Evolutionary conservation across 1,284 basidiomycete genomes (phyloP), one percentile per base, ranked within the genome.

Genomic region (Tremellales sp.): DNA sequence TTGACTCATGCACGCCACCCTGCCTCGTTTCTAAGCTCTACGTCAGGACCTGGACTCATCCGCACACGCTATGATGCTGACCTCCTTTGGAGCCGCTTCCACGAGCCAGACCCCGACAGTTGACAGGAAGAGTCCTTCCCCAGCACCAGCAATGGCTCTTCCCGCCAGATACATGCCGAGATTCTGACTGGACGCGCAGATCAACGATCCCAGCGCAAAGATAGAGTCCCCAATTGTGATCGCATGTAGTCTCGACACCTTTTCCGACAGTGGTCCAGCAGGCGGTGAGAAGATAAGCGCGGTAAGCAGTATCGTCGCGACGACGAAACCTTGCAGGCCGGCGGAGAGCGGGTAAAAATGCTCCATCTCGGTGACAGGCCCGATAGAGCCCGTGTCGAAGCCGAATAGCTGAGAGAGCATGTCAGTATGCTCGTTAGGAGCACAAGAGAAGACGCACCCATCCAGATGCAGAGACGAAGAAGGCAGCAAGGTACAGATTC

Each of bases 371-470:
- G 50, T 51, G 21, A 51, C 41, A 5, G 50, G 45, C 2, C 50
- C 50, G n/a, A 48, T 51, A 2, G 50, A 43, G 21, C 50, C 50
- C 9, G 50, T 45, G 37, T 51, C 50, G 29, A 48, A 51, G 19
- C 50, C 50, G 25, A 51, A 51, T 13, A 51, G 28, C 43, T 50
- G 22, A n/a, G 6, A 24, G 7, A 25, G 37, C 6, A 25, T 22
- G 6, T 25, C 18, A 39, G n/a, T 9, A 36, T 8, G 22, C 14
- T 24, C 37, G 27, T 6, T 8, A 9, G 37, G 37, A 39, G 16
- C 29, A 31, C 10, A 31, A 16, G 29, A 8, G 37, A 22, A 6
- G 7, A 25, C 37, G 24, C 24, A 39, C 37, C 37, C 37, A 39
- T 24, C 37, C 37, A 25, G 21, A 21, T 24, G 27, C 9, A 9